Conservation (phyloP, 306 rosid species). For the Prunus mume region DNA sequence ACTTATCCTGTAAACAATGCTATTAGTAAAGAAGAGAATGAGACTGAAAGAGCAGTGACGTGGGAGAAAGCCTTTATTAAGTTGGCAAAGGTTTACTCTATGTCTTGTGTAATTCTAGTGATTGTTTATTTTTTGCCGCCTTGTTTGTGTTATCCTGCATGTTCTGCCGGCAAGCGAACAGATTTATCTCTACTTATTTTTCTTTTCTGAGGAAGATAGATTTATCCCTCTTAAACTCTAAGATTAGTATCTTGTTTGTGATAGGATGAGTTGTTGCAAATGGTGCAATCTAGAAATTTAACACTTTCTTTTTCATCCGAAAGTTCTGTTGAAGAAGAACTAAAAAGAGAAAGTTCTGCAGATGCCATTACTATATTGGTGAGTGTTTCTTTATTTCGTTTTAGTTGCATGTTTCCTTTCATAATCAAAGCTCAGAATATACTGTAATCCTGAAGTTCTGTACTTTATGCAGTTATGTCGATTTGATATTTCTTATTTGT, state of each 20-base stretch:
- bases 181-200: too few species aligned
- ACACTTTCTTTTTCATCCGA: slow-evolving; percentile 94
- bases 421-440: not conserved
- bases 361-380: slow-evolving; percentile 94
- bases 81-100: slow-evolving; percentile 75
- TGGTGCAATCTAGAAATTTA: slow-evolving; percentile 80
- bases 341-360: slow-evolving; percentile 93
- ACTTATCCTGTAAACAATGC: slow-evolving; percentile 95
- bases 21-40: slow-evolving; percentile 59
- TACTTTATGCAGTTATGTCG: not conserved
- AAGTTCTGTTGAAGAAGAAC: slow-evolving; percentile 95
- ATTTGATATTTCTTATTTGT: not conserved
- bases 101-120: slow-evolving; percentile 10
- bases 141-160: slow-evolving; percentile 6
- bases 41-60: slow-evolving; percentile 69
- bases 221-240: not conserved
- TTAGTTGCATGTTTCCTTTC: slow-evolving; percentile 1
- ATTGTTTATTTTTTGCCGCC: not conserved
- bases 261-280: slow-evolving; percentile 75
- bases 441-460: not conserved
- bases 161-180: not conserved
- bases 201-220: too few species aligned
- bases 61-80: slow-evolving; percentile 96
- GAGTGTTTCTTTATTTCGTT: slow-evolving; percentile 24
- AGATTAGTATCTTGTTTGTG: slow-evolving; percentile 21